Evolutionary conservation across 1,139 yeast genomes (phyloP).

Genomic region (Yamadazyma trypodendri): DNA sequence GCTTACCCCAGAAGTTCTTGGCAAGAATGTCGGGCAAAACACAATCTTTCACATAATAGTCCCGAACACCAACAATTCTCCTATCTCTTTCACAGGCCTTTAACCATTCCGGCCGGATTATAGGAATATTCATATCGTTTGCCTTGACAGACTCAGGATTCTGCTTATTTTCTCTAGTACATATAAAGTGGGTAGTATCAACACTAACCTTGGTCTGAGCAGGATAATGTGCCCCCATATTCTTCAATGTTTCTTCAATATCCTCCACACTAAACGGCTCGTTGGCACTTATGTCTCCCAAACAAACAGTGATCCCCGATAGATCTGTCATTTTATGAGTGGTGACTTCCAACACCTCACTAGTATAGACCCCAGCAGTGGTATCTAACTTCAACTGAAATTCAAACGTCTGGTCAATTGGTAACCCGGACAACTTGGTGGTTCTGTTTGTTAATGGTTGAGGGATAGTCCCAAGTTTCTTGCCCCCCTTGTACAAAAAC

Average conservation of each 20-base stretch:
- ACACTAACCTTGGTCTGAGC: constrained; percentile 71
- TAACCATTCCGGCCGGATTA: constrained; percentile 95
- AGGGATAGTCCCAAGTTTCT: constrained; percentile 82
- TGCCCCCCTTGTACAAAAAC: constrained; percentile 74
- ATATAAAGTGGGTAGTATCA: constrained; percentile 92
- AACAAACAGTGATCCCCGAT: constrained; percentile 87
- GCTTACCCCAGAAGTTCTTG: constrained; percentile 40
- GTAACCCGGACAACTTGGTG: constrained; percentile 87
- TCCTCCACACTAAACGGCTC: constrained; percentile 61
- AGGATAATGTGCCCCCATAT: constrained; percentile 75
- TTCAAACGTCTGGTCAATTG: constrained; percentile 78
- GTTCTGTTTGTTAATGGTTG: constrained; percentile 77
- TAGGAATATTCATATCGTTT: constrained; percentile 82
- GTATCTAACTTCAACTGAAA: constrained; percentile 83
- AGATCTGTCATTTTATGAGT: constrained; percentile 97
- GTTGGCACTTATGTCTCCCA: constrained; percentile 72
- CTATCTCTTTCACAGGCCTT: constrained; percentile 91
- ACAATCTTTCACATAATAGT: constrained; percentile 62
- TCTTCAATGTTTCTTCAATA: constrained; percentile 58
- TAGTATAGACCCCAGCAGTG: constrained; percentile 79
- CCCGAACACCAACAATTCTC: constrained; percentile 89
- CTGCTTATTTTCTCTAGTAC: constrained; percentile 63
- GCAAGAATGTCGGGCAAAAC: constrained; percentile 48
- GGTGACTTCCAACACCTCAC: constrained; percentile 65
- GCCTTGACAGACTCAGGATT: constrained; percentile 74